A percentile compares a stretch with the other conserved stretches of the same genome.
phyloP scores from a whole-genome alignment of 31 red algal genomes.

The Porphyra umbilicalis region DNA sequence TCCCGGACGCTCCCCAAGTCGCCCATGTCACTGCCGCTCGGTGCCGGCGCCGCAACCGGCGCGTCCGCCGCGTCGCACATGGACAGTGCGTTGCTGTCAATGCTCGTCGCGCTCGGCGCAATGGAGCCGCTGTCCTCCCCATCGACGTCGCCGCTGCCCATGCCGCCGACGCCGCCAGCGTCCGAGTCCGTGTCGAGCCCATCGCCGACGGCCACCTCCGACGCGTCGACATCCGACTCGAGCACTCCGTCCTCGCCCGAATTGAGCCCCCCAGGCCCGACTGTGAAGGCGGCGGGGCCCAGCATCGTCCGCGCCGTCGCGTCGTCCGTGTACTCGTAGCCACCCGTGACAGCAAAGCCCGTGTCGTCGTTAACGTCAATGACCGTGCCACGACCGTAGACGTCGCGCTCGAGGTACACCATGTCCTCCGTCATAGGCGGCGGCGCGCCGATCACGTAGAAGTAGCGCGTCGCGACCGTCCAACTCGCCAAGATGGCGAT shows the following conservation, averaged over 20 bases:
- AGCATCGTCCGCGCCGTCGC: neutral
- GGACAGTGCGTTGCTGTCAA: neutral
- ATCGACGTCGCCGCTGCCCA: neutral
- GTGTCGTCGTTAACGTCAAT: conserved; percentile 24
- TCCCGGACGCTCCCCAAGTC: neutral
- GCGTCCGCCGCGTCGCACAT: neutral
- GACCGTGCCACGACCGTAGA: conserved; percentile 56
- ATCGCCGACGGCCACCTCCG: neutral
- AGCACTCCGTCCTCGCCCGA: neutral
- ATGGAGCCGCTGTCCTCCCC: neutral
- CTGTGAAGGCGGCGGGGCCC: neutral
- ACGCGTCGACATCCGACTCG: neutral
- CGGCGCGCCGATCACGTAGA: conserved; percentile 12
- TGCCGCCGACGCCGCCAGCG: neutral
- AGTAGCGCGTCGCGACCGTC: conserved; percentile 31
- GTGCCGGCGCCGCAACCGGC: neutral
- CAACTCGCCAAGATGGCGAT: conserved; percentile 17
- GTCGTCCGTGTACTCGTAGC: neutral
- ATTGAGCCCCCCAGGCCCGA: neutral
- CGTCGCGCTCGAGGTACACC: conserved; percentile 55
- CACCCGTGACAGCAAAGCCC: neutral
- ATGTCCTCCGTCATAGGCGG: conserved; percentile 40
- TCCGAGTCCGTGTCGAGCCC: neutral
- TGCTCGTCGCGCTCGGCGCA: neutral
- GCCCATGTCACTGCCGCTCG: neutral